Conservation (phyloP, 1,139 yeast species). For the Pichia sp. region DNA sequence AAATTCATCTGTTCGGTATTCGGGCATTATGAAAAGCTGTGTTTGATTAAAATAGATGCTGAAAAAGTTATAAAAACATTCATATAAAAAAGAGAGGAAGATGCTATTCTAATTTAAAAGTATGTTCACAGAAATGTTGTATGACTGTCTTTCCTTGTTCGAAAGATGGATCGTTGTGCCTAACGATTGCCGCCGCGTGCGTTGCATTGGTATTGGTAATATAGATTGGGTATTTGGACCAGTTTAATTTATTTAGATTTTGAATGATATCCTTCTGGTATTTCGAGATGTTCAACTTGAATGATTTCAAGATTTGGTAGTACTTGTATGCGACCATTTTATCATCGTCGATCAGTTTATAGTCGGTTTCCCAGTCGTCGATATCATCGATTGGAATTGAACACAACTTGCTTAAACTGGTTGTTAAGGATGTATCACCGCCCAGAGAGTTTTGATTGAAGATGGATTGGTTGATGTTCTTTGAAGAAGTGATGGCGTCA, state of each 20-base stretch:
- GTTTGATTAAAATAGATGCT: conserved; percentile 8
- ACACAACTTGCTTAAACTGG: conserved; percentile 26
- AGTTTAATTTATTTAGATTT: conserved; percentile 54
- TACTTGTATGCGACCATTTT: conserved; percentile 20
- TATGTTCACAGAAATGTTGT: conserved; percentile 57
- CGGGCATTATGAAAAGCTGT: conserved; percentile 9
- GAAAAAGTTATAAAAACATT: conserved; percentile 8
- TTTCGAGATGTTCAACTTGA: conserved; percentile 39
- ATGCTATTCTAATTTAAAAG: conserved; percentile 24
- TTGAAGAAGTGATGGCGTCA: conserved; percentile 46
- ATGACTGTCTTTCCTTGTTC: conserved; percentile 72
- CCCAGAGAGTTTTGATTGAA: conserved; percentile 22
- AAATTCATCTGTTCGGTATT: conserved; percentile 17
- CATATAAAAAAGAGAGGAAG: neutral
- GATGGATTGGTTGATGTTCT: conserved; percentile 24
- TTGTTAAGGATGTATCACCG: conserved; percentile 24
- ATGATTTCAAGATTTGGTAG: conserved; percentile 28
- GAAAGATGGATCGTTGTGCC: conserved; percentile 48
- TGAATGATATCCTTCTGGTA: conserved; percentile 53
- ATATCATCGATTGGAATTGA: conserved; percentile 23
- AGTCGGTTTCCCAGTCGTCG: conserved; percentile 13
- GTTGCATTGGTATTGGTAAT: conserved; percentile 64
- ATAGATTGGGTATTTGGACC: conserved; percentile 73
- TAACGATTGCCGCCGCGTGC: conserved; percentile 80
- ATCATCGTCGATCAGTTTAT: conserved; percentile 4